Base-by-base conservation (phyloP, 2,329 filamentous ascomycete genomes). In the Aspergillus aculeatinus region DNA sequence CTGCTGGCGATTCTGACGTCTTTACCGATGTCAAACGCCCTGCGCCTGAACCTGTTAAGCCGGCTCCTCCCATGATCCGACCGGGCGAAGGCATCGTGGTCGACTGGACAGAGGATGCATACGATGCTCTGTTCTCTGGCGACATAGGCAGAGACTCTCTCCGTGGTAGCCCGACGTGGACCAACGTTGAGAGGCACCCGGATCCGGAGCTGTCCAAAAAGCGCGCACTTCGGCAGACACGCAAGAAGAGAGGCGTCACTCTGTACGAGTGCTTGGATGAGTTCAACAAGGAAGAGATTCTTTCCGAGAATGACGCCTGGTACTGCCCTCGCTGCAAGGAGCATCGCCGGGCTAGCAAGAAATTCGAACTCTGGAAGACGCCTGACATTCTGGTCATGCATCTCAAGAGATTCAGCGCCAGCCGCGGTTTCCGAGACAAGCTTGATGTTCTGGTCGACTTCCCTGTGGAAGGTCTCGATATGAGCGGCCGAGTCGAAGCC, bases 261-360 rank as follows among this genome's bases (percentile, higher is more conserved):
- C 82, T 99, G 4, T 89, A 95, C 23, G 92, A 97, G 68, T 99
- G 95, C 72, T 85, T 99, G 57, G 89, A 93, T 60, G 95, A 98
- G 76, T 98, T 96, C 67, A 91, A 95, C 71, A 94, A 94, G 73
- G 90, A 93, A 61, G 95, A 99, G 76, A 87, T 96, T 14, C 81
- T 99, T 4, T 97, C 94, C 0, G 92, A 97, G 74, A 90, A 96
- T 71, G 96, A 99, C 73, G 94, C 92, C 61, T 99, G 95, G 95
- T 98, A 96, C 74, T 99, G 95, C 72, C 94, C 92, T 59, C 87
- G 92, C 31, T 99, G 95, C 83, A 98, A 98, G 75, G 91, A 96
- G 69, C 89, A 96, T 70, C 87, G 92, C 16, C 88, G 92, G 61
- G 95, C 95, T 21, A 93, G 89, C 78, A 99, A 99, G 81, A 97